These are phyloP conservation scores for Ricinus communis DNA, from an alignment of 345 rosid genomes.

Conservation along the genomic window DNA sequence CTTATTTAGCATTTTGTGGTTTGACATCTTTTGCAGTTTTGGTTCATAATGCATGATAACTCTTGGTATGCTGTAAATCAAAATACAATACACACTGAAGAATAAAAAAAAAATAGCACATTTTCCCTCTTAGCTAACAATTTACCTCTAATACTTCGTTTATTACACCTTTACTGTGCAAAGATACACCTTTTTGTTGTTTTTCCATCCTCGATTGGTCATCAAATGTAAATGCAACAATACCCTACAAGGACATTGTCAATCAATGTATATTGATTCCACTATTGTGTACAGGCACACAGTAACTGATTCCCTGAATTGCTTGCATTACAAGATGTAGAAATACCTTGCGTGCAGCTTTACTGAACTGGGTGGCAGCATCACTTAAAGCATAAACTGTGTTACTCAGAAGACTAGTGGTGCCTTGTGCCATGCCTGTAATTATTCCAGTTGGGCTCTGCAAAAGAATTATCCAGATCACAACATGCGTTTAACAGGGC, in stretches of 20 bases:
- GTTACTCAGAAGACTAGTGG: constrained; percentile 83
- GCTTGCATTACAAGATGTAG: constrained; percentile 19
- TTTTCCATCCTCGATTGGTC: constrained; percentile 83
- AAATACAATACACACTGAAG: neutral
- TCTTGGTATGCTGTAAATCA: neutral
- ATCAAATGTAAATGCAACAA: constrained; percentile 90
- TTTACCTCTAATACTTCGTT: constrained; percentile 91
- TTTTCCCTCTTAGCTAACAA: neutral
- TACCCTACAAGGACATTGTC: constrained; percentile 54
- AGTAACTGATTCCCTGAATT: neutral
- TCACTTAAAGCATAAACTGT: constrained; percentile 93
- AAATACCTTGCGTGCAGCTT: constrained; percentile 94
- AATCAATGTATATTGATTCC: constrained; percentile 13
- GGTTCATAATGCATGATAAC: neutral
- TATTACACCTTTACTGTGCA: constrained; percentile 87
- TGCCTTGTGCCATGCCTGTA: constrained; percentile 90
- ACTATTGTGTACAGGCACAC: neutral
- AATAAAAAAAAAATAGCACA: neutral
- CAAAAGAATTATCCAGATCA: constrained; percentile 19
- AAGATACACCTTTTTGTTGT: constrained; percentile 63
- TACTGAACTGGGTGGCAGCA: constrained; percentile 95
- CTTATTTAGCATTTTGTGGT: neutral
- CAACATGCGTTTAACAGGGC: constrained; percentile 1
- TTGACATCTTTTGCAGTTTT: neutral
- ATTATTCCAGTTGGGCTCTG: constrained; percentile 91